Evolutionary conservation across 441 rosid genomes (phyloP), one percentile per base, ranked within the genome.

Genomic region (Euphorbia schlechtendalii): DNA sequence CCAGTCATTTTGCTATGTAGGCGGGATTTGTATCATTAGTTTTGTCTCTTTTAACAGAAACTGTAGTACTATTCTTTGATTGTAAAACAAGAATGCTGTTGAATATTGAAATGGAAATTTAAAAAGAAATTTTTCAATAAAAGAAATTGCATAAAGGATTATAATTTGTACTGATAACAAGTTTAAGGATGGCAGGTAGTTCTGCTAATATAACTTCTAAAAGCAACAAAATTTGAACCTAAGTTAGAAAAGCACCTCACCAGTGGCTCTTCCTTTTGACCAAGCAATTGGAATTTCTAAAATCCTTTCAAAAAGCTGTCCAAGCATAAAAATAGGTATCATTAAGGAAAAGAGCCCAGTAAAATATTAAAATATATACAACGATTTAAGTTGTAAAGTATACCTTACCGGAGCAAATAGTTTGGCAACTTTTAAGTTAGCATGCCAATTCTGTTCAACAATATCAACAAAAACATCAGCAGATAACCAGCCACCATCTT

Each of bases 171-270:
- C 28, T 8, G 21, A 11, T 52, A 22, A 52, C 27, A 52, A 52
- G 56, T 21, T 52, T 2, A 20, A 22, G 28, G 15, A 21, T 52
- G 56, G 4, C 14, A 11, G 28, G 12, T 22, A 4, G 9, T 15
- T 18, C 49, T 56, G 60, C 64, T 62, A 30, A 62, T 46, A 59
- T 18, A 61, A 49, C 63, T 55, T 52, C n/a, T 24, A 28, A 24
- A 54, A 30, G 65, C 41, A 59, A 68, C 59, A 36, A 59, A 61
- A 65, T 58, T 38, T 51, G 48, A 77, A 62, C 59, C 73, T 68
- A 66, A 75, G 88, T 80, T 77, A 89, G 98, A 84, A 66, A 89
- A 85, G 95, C 98, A 92, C 98, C 98, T 92, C 98, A 88, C 99
- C 99, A 65, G 89, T 84, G 74, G 97, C 99, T 86, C 97, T 91